Percentiles rank a stretch among this genome's conserved stretches.
Conservation (phyloP, 2,329 filamentous ascomycete genomes). For the Pseudogymnoascus sp. region DNA sequence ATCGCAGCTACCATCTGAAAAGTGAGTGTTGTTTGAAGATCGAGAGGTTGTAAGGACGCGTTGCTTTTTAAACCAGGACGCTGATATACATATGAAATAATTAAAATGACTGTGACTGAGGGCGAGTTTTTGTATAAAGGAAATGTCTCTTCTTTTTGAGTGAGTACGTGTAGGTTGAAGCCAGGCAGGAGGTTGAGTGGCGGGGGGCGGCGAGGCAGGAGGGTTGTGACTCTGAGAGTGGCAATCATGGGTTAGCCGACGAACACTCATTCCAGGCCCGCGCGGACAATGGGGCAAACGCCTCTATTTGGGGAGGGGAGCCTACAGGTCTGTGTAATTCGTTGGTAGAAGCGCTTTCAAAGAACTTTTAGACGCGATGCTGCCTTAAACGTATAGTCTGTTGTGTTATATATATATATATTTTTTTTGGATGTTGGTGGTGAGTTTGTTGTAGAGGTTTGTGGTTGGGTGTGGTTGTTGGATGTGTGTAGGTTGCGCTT, state of each 20-base stretch:
- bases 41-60: background rate
- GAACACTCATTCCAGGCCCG: background rate
- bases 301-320: background rate
- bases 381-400: background rate
- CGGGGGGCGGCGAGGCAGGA: background rate
- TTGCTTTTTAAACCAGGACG: background rate
- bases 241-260: conserved; percentile 1
- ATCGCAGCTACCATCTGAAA: background rate
- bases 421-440: background rate
- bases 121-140: conserved; percentile 2
- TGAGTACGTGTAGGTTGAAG: background rate
- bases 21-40: background rate
- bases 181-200: background rate
- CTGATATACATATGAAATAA: conserved; percentile 6
- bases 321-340: background rate
- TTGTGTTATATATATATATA: background rate
- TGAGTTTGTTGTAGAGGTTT: background rate
- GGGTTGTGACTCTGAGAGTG: background rate
- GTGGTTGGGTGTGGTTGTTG: background rate
- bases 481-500: background rate
- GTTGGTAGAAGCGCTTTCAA: background rate
- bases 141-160: conserved; percentile 3
- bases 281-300: background rate
- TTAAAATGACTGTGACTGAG: background rate
- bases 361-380: background rate